Conservation (phyloP, 768 basidiomycete genomes). For the Coprinellus aureogranulatus region DNA sequence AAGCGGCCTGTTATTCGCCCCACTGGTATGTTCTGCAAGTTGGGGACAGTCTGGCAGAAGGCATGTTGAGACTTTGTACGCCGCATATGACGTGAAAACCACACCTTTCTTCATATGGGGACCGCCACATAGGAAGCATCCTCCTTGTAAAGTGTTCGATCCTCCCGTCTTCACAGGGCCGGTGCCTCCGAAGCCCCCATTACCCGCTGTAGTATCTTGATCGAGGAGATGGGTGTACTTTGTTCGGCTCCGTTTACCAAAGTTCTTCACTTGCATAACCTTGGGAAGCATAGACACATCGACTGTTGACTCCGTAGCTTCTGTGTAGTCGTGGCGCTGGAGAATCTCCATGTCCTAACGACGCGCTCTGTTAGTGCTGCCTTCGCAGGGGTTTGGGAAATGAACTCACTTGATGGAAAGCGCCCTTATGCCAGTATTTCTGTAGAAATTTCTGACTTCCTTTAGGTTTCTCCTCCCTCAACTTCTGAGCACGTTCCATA, state of each 20-base stretch:
- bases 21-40: constrained; percentile 24
- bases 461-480: constrained; percentile 85
- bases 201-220: constrained; percentile 78
- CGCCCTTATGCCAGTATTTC: constrained; percentile 99
- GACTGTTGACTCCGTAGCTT: constrained; percentile 82
- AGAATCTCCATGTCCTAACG: constrained; percentile 81
- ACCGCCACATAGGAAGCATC: constrained; percentile 93
- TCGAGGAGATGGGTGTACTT: constrained; percentile 96
- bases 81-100: constrained; percentile 7
- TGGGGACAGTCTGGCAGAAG: constrained; percentile 29
- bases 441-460: constrained; percentile 91
- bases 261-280: constrained; percentile 97
- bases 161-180: constrained; percentile 57
- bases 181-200: constrained; percentile 65
- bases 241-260: constrained; percentile 86
- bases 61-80: neutral
- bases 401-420: constrained; percentile 83
- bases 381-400: neutral
- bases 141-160: constrained; percentile 52
- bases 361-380: constrained; percentile 7
- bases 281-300: constrained; percentile 88
- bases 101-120: constrained; percentile 89
- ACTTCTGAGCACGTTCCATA: constrained; percentile 77
- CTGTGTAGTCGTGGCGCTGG: constrained; percentile 78
- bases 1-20: constrained; percentile 19